A percentile compares a stretch with the other conserved stretches of the same genome.
phyloP scores from a whole-genome alignment of 2,329 filamentous ascomycete genomes.

The Pseudogymnoascus sp. region DNA sequence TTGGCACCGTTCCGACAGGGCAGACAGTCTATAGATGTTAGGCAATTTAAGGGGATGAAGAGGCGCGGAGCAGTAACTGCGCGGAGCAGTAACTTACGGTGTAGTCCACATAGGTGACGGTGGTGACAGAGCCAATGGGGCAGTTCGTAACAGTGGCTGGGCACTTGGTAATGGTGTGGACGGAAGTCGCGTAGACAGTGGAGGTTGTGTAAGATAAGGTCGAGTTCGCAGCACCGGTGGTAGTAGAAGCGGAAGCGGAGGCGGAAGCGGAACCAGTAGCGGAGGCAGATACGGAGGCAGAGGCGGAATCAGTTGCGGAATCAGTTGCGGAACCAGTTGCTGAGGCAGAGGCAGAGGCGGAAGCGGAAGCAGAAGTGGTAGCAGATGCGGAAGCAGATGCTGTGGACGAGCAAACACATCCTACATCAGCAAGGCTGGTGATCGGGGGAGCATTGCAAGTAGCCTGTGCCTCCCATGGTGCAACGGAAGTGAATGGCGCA shows the following conservation, averaged over 20 bases:
- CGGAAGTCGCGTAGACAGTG: slow-evolving; percentile 15
- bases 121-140: slow-evolving; percentile 32
- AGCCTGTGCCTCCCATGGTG: slow-evolving; percentile 33
- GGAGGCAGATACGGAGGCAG: neutral
- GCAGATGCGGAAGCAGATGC: neutral
- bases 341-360: neutral
- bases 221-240: neutral
- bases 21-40: neutral
- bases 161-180: slow-evolving; percentile 15
- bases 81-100: neutral
- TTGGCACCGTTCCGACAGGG: neutral
- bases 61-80: neutral
- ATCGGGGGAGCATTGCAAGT: slow-evolving; percentile 40
- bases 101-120: slow-evolving; percentile 15
- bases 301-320: neutral
- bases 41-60: neutral
- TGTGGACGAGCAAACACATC: slow-evolving; percentile 15
- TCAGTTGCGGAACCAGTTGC: neutral
- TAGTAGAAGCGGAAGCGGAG: neutral
- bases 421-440: slow-evolving; percentile 32
- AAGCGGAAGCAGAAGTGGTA: neutral
- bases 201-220: neutral
- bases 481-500: slow-evolving; percentile 26
- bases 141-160: slow-evolving; percentile 35
- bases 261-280: neutral